Evolutionary conservation across 129 eudicot genomes (phyloP).

Genomic region (Tanacetum coccineum): DNA sequence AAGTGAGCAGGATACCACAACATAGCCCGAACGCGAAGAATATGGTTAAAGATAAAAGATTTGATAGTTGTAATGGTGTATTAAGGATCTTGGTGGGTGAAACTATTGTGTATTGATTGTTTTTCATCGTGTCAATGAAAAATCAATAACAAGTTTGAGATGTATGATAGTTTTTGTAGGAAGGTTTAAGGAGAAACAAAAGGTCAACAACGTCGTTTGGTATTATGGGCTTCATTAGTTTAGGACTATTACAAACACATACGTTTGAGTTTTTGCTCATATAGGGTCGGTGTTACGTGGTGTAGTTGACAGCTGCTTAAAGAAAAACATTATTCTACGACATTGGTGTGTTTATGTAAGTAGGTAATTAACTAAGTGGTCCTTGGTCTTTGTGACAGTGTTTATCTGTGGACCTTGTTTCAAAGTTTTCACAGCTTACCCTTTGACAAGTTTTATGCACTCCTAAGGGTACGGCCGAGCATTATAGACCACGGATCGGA

Average conservation of each 20-base stretch:
- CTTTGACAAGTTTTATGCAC: no score
- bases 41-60: conserved; percentile 25
- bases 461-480: no score
- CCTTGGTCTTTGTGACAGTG: no score
- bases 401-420: no score
- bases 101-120: conserved; percentile 23
- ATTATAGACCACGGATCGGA: no score
- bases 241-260: background rate
- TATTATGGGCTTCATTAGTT: background rate
- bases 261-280: background rate
- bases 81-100: conserved; percentile 24
- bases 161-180: background rate
- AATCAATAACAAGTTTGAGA: background rate
- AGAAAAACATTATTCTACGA: conserved; percentile 14
- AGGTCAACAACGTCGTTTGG: conserved; percentile 14
- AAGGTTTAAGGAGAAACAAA: background rate
- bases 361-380: no score
- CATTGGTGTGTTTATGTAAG: no score
- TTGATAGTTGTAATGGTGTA: conserved; percentile 29
- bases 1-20: conserved; percentile 23
- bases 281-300: conserved; percentile 20
- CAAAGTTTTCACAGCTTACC: no score
- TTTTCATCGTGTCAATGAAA: conserved; percentile 22
- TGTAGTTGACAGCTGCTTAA: conserved; percentile 20
- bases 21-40: conserved; percentile 34